phyloP scores from a whole-genome alignment of 148 eudicot genomes.

The Salicornia ramosissima region DNA sequence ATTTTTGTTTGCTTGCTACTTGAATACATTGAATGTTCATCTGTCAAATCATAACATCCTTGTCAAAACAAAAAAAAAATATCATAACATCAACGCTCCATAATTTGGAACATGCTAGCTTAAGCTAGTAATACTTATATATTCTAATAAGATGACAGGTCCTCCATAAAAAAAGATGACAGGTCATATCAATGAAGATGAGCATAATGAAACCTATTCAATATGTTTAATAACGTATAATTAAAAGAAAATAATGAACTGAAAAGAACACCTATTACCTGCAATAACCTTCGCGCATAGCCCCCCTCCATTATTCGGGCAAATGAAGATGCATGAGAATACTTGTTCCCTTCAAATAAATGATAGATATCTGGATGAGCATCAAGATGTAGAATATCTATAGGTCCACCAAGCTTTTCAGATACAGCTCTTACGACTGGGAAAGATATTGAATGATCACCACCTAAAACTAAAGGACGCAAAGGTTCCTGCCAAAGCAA shows the following conservation, averaged over 20 bases:
- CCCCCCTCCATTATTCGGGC: conserved; percentile 99
- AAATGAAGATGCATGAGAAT: conserved; percentile 93
- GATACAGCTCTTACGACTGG: conserved; percentile 92
- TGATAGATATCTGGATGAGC: conserved; percentile 98
- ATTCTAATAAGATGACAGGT: neutral
- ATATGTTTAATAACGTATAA: neutral
- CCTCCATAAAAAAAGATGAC: neutral
- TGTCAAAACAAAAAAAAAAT: too few relatives aligned
- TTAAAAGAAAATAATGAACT: neutral
- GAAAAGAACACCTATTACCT: conserved; percentile 40
- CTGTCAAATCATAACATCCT: neutral
- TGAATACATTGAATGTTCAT: neutral
- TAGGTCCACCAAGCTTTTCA: conserved; percentile 94
- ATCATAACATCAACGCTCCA: neutral
- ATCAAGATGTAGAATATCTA: conserved; percentile 89
- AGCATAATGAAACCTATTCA: neutral
- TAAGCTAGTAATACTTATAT: neutral
- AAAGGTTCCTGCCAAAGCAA: conserved; percentile 58
- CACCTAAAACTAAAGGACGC: conserved; percentile 88
- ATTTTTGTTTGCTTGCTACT: neutral
- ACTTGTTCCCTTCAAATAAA: conserved; percentile 83
- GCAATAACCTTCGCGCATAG: conserved; percentile 81
- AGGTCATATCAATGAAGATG: neutral
- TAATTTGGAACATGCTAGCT: neutral
- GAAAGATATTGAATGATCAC: conserved; percentile 93